These are phyloP conservation scores for Colletotrichum neosansevieriae DNA, from an alignment of 2,329 filamentous ascomycete genomes.

Conservation along the genomic window DNA sequence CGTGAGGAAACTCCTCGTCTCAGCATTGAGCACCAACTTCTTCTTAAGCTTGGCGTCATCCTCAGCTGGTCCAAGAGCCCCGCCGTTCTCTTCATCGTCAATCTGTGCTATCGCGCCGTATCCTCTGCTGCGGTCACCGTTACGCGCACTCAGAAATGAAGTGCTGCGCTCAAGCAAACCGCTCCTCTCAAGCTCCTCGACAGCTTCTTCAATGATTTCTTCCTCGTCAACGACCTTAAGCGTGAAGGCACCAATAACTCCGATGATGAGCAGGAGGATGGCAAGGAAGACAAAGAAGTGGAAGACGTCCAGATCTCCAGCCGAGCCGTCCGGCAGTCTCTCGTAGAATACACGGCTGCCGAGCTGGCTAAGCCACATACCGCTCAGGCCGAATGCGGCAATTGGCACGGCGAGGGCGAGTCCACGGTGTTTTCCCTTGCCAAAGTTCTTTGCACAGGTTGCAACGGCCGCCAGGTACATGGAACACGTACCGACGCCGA, in stretches of 20 bases:
- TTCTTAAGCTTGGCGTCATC: conserved; percentile 77
- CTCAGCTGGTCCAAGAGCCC: conserved; percentile 53
- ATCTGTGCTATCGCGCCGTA: conserved; percentile 72
- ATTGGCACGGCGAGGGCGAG: conserved; percentile 92
- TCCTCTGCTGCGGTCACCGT: conserved; percentile 57
- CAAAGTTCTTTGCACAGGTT: conserved; percentile 98
- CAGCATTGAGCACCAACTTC: conserved; percentile 89
- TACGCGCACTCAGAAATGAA: conserved; percentile 69
- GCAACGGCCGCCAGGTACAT: conserved; percentile 95
- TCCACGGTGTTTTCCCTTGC: conserved; percentile 86
- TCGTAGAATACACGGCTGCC: conserved; percentile 84
- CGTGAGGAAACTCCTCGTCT: conserved; percentile 85
- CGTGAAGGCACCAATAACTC: conserved; percentile 78
- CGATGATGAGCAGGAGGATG: conserved; percentile 76
- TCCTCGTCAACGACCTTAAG: conserved; percentile 86
- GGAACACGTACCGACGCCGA: conserved; percentile 85
- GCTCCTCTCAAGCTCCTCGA: conserved; percentile 91
- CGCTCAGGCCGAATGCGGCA: conserved; percentile 90
- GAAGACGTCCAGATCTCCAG: conserved; percentile 78
- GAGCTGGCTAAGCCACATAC: conserved; percentile 95
- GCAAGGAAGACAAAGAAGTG: conserved; percentile 90
- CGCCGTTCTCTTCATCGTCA: conserved; percentile 59
- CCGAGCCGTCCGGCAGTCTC: conserved; percentile 70
- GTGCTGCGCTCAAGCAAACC: conserved; percentile 80
- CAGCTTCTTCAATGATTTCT: conserved; percentile 88